phyloP scores from a whole-genome alignment of 2,329 filamentous ascomycete species.

The Diaporthe citrichinensis region DNA sequence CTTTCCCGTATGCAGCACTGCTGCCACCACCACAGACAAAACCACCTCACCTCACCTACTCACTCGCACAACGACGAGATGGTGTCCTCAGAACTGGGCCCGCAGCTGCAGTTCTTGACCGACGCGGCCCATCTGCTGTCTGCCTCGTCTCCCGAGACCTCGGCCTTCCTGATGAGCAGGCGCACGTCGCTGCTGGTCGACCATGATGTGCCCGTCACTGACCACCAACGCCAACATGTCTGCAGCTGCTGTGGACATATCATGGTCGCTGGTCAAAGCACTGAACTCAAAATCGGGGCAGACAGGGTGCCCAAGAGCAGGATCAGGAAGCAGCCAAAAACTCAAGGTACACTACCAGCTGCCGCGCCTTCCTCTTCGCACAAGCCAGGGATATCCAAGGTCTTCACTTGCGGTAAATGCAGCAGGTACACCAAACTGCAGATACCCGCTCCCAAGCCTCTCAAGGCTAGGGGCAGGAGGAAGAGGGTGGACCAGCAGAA shows the following conservation, averaged over 20 bases:
- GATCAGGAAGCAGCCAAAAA: conserved; percentile 35
- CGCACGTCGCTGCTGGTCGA: conserved; percentile 65
- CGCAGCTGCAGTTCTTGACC: conserved; percentile 63
- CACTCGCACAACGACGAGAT: conserved; percentile 9
- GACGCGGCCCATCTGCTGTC: conserved; percentile 72
- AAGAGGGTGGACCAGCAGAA: neutral
- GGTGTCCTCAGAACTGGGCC: conserved; percentile 43
- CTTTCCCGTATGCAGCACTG: neutral
- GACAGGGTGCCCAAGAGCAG: conserved; percentile 64
- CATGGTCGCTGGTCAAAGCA: conserved; percentile 66
- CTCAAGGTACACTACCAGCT: neutral
- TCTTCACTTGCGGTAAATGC: conserved; percentile 62
- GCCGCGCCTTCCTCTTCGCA: neutral
- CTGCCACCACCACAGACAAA: neutral
- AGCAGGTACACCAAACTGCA: conserved; percentile 57
- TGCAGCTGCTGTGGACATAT: conserved; percentile 75
- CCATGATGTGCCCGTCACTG: conserved; percentile 59
- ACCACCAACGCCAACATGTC: conserved; percentile 66
- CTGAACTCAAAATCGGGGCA: conserved; percentile 56
- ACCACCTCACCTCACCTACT: neutral
- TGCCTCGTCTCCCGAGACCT: conserved; percentile 66
- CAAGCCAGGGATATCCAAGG: conserved; percentile 52
- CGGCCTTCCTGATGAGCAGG: conserved; percentile 71
- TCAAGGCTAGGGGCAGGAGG: conserved; percentile 42
- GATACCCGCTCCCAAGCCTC: conserved; percentile 55